A percentile compares a stretch with the other conserved stretches of the same genome.
These are phyloP conservation scores for Plenodomus biglobosus DNA, from an alignment of 2,329 filamentous ascomycete species.

Conservation along the genomic window DNA sequence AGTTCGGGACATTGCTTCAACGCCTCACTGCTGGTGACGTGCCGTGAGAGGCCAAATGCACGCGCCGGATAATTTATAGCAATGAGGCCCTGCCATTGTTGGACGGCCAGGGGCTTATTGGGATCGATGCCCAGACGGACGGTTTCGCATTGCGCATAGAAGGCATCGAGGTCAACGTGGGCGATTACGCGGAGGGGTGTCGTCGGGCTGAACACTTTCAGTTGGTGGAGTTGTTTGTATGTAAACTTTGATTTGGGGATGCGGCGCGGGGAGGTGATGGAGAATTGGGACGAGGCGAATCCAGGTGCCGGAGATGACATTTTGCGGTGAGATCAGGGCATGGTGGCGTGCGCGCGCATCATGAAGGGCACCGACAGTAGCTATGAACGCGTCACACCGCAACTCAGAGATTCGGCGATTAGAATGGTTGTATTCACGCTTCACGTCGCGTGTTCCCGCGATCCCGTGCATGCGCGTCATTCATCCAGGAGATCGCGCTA, in stretches of 20 bases:
- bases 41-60: slow-evolving; percentile 73
- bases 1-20: slow-evolving; percentile 83
- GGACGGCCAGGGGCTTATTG: slow-evolving; percentile 82
- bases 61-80: slow-evolving; percentile 95
- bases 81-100: slow-evolving; percentile 94
- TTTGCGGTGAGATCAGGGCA: slow-evolving; percentile 12
- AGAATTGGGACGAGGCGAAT: slow-evolving; percentile 51
- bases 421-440: background rate
- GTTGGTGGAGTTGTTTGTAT: slow-evolving; percentile 75
- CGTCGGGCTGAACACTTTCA: slow-evolving; percentile 68
- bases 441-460: slow-evolving; percentile 31
- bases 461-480: slow-evolving; percentile 41
- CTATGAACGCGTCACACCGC: too few species aligned
- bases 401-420: too few species aligned
- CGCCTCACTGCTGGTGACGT: slow-evolving; percentile 78
- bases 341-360: slow-evolving; percentile 2
- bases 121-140: slow-evolving; percentile 74
- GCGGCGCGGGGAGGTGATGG: slow-evolving; percentile 38
- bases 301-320: slow-evolving; percentile 55
- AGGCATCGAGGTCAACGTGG: slow-evolving; percentile 94
- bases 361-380: background rate
- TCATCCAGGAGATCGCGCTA: slow-evolving; percentile 27
- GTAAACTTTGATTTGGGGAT: slow-evolving; percentile 72
- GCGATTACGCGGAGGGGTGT: slow-evolving; percentile 84
- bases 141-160: slow-evolving; percentile 94